phyloP scores from a whole-genome alignment of 2,329 filamentous ascomycete genomes.

The Cladophialophora psammophila region DNA sequence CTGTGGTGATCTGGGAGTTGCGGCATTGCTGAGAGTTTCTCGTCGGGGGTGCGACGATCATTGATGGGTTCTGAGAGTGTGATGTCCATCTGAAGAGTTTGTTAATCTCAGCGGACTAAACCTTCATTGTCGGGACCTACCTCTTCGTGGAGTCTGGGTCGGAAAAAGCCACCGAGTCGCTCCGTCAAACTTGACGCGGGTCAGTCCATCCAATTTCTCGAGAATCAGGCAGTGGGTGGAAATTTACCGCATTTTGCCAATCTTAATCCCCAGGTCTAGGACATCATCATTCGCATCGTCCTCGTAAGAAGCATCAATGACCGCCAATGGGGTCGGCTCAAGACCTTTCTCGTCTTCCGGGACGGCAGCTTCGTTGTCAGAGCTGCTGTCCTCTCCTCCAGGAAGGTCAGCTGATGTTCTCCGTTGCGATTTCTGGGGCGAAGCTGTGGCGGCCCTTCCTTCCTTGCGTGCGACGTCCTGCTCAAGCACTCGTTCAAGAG shows the following conservation, averaged over 20 bases:
- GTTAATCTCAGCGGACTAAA: constrained; percentile 16
- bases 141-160: constrained; percentile 75
- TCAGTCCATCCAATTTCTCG: background rate
- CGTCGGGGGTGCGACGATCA: constrained; percentile 29
- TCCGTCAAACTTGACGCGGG: constrained; percentile 65
- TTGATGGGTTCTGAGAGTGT: constrained; percentile 31
- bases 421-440: constrained; percentile 52
- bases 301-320: constrained; percentile 73
- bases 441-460: constrained; percentile 14
- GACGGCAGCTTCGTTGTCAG: constrained; percentile 56
- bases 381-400: constrained; percentile 59
- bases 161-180: constrained; percentile 74
- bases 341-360: constrained; percentile 64
- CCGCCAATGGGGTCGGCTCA: constrained; percentile 68
- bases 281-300: constrained; percentile 69
- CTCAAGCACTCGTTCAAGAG: constrained; percentile 73
- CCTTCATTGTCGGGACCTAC: constrained; percentile 50
- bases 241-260: constrained; percentile 68
- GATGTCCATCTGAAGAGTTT: constrained; percentile 18
- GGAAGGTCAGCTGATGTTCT: constrained; percentile 45
- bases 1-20: constrained; percentile 32
- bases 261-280: constrained; percentile 73
- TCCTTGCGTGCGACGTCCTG: constrained; percentile 63
- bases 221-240: background rate
- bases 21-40: constrained; percentile 25